Evolutionary conservation across 225 moss, liverwort and hornwort species (phyloP), one percentile per base, ranked within the genome.

Genomic region (Pleurozium schreberi): DNA sequence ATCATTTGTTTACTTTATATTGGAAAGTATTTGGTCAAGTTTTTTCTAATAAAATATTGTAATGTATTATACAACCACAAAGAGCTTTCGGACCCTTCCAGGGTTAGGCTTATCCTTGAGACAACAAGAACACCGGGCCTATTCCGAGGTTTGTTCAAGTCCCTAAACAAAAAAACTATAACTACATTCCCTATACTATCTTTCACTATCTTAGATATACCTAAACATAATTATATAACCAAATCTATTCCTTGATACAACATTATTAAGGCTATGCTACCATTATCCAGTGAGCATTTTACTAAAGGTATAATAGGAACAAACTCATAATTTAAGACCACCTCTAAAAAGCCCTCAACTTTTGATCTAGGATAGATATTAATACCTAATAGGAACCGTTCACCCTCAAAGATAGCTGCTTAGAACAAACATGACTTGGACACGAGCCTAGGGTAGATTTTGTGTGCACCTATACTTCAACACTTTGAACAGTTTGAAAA

Each of bases 391-490:
- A 18, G 18, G 36, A 36, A 65, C 2, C 5, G 5, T 33, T 65
- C 36, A 65, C 17, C 14, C 7, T 38, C 6, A 5, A 36, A 55
- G 38, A 57, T 78, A 57, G 38, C 52, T n/a, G 38, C 14, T 36
- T 55, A 22, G 22, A 57, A 57, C 14, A 9, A 21, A 76, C 52
- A 76, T 12, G 28, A 8, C 23, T 34, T 34, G 10, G 18, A 66
- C 36, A n/a, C n/a, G 2, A 83, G 8, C 17, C 18, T 65, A 17
- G 50, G 20, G 53, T 40, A 18, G 10, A 84, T 68, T 28, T 40
- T 55, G 10, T n/a, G 10, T 40, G 8, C 0, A 6, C 66, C 8
- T n/a, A 1, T 11, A 13, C 6, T 43, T 20, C 4, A 65, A 7
- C 6, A 55, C 68, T 69, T 68, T 9, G 14, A 65, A 7, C 6